Percentiles rank a stretch among this genome's conserved stretches.
phyloP scores from a whole-genome alignment of 2,329 filamentous ascomycete genomes.

The Botrytis cinerea region DNA sequence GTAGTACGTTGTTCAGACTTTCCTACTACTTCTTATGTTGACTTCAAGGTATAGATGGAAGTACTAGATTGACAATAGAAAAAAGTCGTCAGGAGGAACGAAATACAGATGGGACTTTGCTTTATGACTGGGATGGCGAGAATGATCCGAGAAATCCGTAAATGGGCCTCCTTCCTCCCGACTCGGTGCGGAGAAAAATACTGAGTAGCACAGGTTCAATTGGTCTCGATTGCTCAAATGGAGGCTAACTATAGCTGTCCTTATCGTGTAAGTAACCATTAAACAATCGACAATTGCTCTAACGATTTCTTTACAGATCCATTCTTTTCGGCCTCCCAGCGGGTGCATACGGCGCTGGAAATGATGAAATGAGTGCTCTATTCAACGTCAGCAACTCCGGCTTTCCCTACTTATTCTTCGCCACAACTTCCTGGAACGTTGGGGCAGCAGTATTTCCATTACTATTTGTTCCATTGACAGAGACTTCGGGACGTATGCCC shows the following conservation, averaged over 20 bases:
- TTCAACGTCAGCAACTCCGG: constrained; percentile 44
- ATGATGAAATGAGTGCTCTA: constrained; percentile 38
- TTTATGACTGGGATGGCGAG: constrained; percentile 14
- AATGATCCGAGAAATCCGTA: constrained; percentile 17
- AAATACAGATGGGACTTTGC: constrained; percentile 16
- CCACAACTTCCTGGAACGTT: constrained; percentile 46
- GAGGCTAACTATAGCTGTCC: constrained; percentile 14
- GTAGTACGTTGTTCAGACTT: background rate
- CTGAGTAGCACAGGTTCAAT: constrained; percentile 4
- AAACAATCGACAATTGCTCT: background rate
- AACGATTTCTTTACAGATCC: constrained; percentile 35
- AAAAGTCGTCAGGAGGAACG: background rate
- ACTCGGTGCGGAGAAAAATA: background rate
- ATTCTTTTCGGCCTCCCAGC: constrained; percentile 44
- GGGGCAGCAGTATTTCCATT: constrained; percentile 47
- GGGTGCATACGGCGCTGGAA: constrained; percentile 40
- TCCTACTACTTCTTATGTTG: background rate
- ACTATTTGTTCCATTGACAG: constrained; percentile 47
- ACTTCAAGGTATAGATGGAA: background rate
- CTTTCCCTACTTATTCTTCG: constrained; percentile 47
- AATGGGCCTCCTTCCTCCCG: background rate
- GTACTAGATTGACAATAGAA: background rate
- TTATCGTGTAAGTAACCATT: background rate
- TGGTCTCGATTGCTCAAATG: constrained; percentile 13
- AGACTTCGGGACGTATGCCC: constrained; percentile 41